Evolutionary conservation across 129 eudicot genomes (phyloP).

Genomic region (Lactuca sativa): DNA sequence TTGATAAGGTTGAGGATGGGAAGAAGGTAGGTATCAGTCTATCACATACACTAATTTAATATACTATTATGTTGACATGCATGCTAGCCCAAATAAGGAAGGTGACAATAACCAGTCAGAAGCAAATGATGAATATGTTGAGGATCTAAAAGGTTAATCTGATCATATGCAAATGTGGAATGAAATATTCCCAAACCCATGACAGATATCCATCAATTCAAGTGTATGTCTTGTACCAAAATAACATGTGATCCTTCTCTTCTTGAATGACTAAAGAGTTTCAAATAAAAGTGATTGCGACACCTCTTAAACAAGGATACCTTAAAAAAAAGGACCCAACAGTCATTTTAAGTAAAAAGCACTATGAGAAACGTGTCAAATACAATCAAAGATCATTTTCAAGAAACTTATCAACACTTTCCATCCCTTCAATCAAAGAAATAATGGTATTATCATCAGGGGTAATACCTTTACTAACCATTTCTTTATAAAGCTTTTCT

Average conservation of each 20-base stretch:
- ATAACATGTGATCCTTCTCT: background rate
- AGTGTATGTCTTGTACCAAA: background rate
- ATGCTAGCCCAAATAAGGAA: too few relatives aligned
- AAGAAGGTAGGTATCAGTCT: too few relatives aligned
- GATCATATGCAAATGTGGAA: too few relatives aligned
- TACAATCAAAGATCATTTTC: slow-evolving; percentile 24
- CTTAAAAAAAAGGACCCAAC: too few relatives aligned
- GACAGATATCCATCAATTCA: background rate
- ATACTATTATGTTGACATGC: too few relatives aligned
- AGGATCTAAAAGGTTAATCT: too few relatives aligned
- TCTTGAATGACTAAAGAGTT: too few relatives aligned
- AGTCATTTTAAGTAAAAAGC: too few relatives aligned
- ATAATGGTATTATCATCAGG: slow-evolving; percentile 62
- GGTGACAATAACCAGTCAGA: too few relatives aligned
- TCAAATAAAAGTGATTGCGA: background rate
- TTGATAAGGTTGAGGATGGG: too few relatives aligned
- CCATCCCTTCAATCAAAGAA: slow-evolving; percentile 57
- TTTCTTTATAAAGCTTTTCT: slow-evolving; percentile 53
- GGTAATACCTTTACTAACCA: slow-evolving; percentile 63
- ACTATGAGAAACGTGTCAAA: background rate
- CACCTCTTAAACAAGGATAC: background rate
- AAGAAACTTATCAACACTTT: slow-evolving; percentile 37
- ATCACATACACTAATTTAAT: too few relatives aligned
- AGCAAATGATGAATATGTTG: too few relatives aligned
- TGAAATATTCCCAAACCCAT: background rate